A percentile compares a stretch with the other conserved stretches of the same genome.
Conservation (phyloP, 2,329 filamentous ascomycete genomes). For the Cladophialophora bantiana region DNA sequence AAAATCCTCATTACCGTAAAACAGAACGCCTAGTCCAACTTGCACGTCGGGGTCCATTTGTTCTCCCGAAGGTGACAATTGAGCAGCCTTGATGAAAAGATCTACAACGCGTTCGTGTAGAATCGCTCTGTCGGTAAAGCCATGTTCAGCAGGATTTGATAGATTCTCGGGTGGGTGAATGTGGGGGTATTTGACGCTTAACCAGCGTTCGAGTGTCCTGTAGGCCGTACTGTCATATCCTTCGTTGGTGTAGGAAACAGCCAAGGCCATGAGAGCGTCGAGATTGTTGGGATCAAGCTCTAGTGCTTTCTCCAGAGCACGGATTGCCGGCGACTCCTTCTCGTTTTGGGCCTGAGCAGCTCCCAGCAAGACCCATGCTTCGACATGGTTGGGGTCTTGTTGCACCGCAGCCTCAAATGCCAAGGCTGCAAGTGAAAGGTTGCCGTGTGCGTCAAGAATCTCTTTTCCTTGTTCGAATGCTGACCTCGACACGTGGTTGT, state of each 20-base stretch:
- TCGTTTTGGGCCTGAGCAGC: slow-evolving; percentile 97
- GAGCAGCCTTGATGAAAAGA: slow-evolving; percentile 89
- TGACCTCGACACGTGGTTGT: slow-evolving; percentile 61
- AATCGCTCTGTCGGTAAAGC: slow-evolving; percentile 89
- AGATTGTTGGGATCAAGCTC: slow-evolving; percentile 88
- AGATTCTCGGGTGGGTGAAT: slow-evolving; percentile 76
- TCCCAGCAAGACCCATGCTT: slow-evolving; percentile 93
- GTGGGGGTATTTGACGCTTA: slow-evolving; percentile 90
- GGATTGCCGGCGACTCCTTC: slow-evolving; percentile 94
- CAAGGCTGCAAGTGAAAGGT: slow-evolving; percentile 88
- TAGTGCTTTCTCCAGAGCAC: slow-evolving; percentile 87
- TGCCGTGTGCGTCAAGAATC: slow-evolving; percentile 92
- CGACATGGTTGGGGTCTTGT: slow-evolving; percentile 83
- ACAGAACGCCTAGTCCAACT: slow-evolving; percentile 93
- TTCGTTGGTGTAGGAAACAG: slow-evolving; percentile 98
- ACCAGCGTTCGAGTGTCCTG: slow-evolving; percentile 93
- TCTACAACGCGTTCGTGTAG: slow-evolving; percentile 90
- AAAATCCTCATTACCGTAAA: slow-evolving; percentile 97
- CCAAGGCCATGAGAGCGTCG: slow-evolving; percentile 89
- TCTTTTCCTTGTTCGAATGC: slow-evolving; percentile 92
- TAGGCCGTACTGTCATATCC: slow-evolving; percentile 98
- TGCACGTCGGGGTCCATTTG: slow-evolving; percentile 99
- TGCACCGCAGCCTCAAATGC: slow-evolving; percentile 96
- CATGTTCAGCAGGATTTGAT: slow-evolving; percentile 76
- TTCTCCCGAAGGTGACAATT: slow-evolving; percentile 87